Conservation (phyloP, 768 basidiomycete genomes). For the Russula abietina region DNA sequence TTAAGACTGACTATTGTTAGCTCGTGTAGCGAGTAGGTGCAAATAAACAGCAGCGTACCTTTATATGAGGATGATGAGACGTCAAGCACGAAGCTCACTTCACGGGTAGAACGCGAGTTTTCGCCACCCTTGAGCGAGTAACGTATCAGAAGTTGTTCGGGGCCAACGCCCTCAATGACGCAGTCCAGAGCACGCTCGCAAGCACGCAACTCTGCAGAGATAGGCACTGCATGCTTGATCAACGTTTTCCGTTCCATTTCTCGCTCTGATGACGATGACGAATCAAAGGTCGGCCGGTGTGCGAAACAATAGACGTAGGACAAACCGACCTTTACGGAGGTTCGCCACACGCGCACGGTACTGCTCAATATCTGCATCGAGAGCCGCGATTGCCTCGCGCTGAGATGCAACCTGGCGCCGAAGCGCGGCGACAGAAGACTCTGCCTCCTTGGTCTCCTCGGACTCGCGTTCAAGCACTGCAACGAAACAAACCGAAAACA, state of each 20-base stretch:
- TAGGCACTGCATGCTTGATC: conserved; percentile 44
- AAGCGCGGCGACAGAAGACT: conserved; percentile 51
- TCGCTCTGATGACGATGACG: conserved; percentile 53
- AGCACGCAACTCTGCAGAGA: conserved; percentile 49
- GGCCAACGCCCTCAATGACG: conserved; percentile 71
- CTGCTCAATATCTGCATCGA: conserved; percentile 69
- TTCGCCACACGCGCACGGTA: conserved; percentile 56
- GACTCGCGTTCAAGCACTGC: conserved; percentile 63
- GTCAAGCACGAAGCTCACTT: conserved; percentile 25
- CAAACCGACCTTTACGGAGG: conserved; percentile 53
- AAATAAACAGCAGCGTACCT: conserved; percentile 6
- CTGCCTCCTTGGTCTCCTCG: conserved; percentile 66
- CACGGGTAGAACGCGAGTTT: conserved; percentile 5
- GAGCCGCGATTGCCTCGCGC: conserved; percentile 49
- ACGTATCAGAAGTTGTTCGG: conserved; percentile 64
- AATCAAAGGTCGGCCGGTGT: background rate
- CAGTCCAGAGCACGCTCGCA: conserved; percentile 56
- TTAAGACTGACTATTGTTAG: conserved; percentile 53
- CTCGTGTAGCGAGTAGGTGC: background rate
- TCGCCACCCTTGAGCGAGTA: conserved; percentile 37
- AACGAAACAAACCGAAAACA: background rate
- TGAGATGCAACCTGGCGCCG: conserved; percentile 62
- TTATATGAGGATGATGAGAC: conserved; percentile 17
- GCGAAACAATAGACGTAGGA: background rate
- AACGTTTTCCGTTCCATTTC: conserved; percentile 57